phyloP scores from a whole-genome alignment of 2,329 filamentous ascomycete genomes.

The Blastomyces silverae region DNA sequence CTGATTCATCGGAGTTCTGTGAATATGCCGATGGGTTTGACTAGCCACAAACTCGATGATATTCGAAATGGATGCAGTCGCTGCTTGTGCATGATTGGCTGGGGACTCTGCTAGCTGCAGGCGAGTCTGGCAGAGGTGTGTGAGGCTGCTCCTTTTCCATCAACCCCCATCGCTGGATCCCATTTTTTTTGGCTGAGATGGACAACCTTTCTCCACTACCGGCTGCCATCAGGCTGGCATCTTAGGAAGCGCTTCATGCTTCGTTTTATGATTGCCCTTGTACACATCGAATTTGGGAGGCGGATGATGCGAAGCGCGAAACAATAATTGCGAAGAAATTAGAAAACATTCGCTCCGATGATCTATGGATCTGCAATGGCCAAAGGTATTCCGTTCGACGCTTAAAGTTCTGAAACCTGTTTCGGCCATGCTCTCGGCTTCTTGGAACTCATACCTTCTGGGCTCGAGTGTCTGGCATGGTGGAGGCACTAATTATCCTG shows the following conservation, averaged over 20 bases:
- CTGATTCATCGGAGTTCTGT: conserved; percentile 5
- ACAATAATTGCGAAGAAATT: conserved; percentile 1
- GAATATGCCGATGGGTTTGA: background rate
- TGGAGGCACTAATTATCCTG: conserved; percentile 2
- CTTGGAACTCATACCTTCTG: background rate
- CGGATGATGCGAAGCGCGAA: conserved; percentile 10
- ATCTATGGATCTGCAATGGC: conserved; percentile 9
- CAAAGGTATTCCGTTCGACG: background rate
- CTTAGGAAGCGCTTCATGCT: background rate
- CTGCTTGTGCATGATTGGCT: conserved; percentile 8
- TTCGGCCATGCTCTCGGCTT: conserved; percentile 5
- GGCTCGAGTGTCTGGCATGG: conserved; percentile 4
- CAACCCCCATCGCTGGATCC: conserved; percentile 4
- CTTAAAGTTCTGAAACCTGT: conserved; percentile 11
- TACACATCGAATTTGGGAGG: background rate
- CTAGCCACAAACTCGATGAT: background rate
- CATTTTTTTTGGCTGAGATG: background rate
- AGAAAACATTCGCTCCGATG: background rate
- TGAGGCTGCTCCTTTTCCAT: background rate
- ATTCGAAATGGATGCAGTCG: background rate
- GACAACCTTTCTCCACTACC: background rate
- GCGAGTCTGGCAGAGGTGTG: background rate
- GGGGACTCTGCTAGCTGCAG: background rate
- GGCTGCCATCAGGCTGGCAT: background rate
- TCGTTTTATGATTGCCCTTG: background rate